phyloP scores from a whole-genome alignment of 495 filamentous ascomycete species.

The Xylaria sp. region DNA sequence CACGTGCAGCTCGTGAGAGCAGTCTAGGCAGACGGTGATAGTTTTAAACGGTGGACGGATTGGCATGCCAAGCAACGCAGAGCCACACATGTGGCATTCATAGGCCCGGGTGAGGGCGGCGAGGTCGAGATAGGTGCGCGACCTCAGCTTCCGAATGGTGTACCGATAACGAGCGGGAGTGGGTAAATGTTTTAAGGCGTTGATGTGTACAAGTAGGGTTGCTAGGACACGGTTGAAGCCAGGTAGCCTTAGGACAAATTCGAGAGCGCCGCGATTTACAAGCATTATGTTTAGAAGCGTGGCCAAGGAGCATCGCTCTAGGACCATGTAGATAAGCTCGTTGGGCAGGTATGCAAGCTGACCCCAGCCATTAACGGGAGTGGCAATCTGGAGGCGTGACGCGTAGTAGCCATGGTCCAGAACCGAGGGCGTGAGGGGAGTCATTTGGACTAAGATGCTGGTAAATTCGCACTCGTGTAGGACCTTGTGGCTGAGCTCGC shows the following conservation, averaged over 20 bases:
- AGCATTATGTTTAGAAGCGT: constrained; percentile 31
- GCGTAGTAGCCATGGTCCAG: background rate
- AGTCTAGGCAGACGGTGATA: background rate
- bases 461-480: no score
- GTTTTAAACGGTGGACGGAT: background rate
- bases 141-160: background rate
- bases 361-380: constrained; percentile 21
- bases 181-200: background rate
- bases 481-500: no score
- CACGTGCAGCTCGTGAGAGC: background rate
- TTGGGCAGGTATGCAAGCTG: constrained; percentile 28
- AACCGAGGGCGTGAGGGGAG: background rate
- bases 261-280: constrained; percentile 29
- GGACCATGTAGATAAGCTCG: constrained; percentile 30
- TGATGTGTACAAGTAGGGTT: constrained; percentile 26
- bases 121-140: background rate
- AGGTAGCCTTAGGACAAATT: constrained; percentile 15
- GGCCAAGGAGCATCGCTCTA: constrained; percentile 24
- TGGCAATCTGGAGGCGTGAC: background rate
- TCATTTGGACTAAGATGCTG: background rate
- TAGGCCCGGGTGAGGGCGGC: background rate
- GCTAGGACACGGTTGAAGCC: constrained; percentile 22
- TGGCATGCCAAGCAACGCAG: background rate
- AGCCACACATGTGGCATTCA: background rate
- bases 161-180: background rate